Percentiles rank a stretch among this genome's conserved stretches.
phyloP scores from a whole-genome alignment of 1,284 basidiomycete species.

The Cutaneotrichosporon daszewskae region DNA sequence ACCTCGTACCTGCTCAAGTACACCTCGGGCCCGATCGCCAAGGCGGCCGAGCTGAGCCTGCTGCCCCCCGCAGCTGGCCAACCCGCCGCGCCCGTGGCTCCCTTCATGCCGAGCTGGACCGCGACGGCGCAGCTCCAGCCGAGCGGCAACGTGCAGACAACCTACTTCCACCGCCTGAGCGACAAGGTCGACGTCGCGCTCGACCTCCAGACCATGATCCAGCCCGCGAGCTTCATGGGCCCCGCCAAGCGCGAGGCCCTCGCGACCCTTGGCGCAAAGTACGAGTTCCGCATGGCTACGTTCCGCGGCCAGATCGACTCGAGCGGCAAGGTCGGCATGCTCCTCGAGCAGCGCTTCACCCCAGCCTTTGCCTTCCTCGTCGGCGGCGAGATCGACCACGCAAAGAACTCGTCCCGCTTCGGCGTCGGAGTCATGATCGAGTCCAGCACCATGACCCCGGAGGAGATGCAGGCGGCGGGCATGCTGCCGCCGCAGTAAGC shows the following conservation, averaged over 20 bases:
- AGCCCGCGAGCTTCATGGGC: conserved; percentile 53
- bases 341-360: conserved; percentile 92
- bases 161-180: conserved; percentile 93
- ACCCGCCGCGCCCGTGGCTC: conserved; percentile 26
- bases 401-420: conserved; percentile 91
- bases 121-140: conserved; percentile 87
- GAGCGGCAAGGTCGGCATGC: conserved; percentile 85
- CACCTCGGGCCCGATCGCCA: conserved; percentile 54
- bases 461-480: conserved; percentile 48
- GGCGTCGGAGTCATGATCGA: conserved; percentile 97
- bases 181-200: conserved; percentile 99
- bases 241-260: conserved; percentile 77
- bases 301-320: conserved; percentile 90
- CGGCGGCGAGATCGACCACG: conserved; percentile 96
- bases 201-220: conserved; percentile 78
- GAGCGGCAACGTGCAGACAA: conserved; percentile 78
- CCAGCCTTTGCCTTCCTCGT: conserved; percentile 93
- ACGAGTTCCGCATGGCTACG: conserved; percentile 88
- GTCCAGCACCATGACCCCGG: conserved; percentile 46
- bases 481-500: conserved; percentile 35
- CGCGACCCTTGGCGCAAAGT: conserved; percentile 90
- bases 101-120: conserved; percentile 66
- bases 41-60: conserved; percentile 41
- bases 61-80: conserved; percentile 26
- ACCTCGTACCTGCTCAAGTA: conserved; percentile 87